Evolutionary conservation across 352 stramenopile genomes (phyloP), one percentile per base, ranked within the genome.

Genomic region (Phytophthora pini): DNA sequence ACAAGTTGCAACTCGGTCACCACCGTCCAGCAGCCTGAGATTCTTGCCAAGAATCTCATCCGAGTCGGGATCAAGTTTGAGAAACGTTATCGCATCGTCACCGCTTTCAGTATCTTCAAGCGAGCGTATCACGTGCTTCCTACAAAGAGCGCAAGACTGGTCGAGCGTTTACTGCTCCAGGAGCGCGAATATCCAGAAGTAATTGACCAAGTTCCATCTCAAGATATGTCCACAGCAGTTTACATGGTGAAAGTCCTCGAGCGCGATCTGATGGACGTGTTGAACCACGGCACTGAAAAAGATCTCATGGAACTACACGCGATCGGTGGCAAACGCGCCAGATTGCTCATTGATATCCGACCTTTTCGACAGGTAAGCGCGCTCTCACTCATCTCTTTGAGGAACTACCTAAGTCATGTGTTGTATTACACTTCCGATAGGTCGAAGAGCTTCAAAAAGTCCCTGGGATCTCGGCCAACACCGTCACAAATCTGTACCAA

Each of bases 11-110:
- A 34, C 29, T 34, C 29, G 8, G 15, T 29, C 15, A 41, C 15
- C 12, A 63, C 46, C 41, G 27, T 48, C 7, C 55, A 60, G 12
- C 59, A 67, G 13, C 56, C 73, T 0, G 64, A 78, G 20, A n/a
- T 81, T 15, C 57, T 85, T 3, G 82, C 80, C 1, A 90, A 90
- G 53, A 68, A 79, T n/a, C 72, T 90, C 29, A 80, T 90, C 32
- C 52, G 59, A n/a, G 45, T 84, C 15, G 82, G 80, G 0, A 84
- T 90, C 22, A 67, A 67, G 17, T 67, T 88, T 17, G 79, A 90
- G 49, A 84, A 76, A 41, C 76, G 68, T 41, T 64, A 61, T 55
- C 77, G 66, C 8, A 68, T 74, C 15, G 36, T 40, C 5, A 83
- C 61, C 1, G 74, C 82, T 11, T 78, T 73, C 54, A 70, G 65